Percentiles rank a stretch among this genome's conserved stretches.
These are phyloP conservation scores for Chrysoporthe cubensis DNA, from an alignment of 2,329 filamentous ascomycete species.

Conservation along the genomic window DNA sequence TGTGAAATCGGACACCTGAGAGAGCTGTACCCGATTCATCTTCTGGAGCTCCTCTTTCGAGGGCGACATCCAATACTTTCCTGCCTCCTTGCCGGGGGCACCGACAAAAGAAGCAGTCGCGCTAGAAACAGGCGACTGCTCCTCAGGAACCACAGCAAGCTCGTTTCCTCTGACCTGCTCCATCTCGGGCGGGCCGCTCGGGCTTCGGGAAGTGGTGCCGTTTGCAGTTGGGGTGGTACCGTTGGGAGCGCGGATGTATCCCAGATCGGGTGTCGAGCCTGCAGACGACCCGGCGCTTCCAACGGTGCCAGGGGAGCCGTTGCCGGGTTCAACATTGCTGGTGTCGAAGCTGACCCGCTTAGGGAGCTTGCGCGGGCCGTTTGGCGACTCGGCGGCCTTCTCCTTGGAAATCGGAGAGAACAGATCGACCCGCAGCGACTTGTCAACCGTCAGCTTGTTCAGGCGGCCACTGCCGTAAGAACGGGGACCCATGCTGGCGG, in stretches of 20 bases:
- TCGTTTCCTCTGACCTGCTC: constrained; percentile 75
- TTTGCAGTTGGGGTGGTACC: constrained; percentile 48
- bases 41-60: constrained; percentile 72
- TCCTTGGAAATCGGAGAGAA: constrained; percentile 64
- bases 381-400: constrained; percentile 43
- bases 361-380: constrained; percentile 61
- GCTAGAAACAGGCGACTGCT: constrained; percentile 50
- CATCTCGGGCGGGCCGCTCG: constrained; percentile 55
- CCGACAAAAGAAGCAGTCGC: constrained; percentile 54
- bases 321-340: constrained; percentile 52
- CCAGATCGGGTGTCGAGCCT: constrained; percentile 58
- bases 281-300: constrained; percentile 46
- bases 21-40: constrained; percentile 80
- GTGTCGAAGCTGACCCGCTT: constrained; percentile 95
- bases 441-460: constrained; percentile 92
- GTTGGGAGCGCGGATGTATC: constrained; percentile 59
- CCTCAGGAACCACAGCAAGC: constrained; percentile 78
- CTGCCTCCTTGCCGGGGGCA: constrained; percentile 37
- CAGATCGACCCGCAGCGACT: constrained; percentile 75
- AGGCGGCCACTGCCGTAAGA: constrained; percentile 71
- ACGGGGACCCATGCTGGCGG: constrained; percentile 65
- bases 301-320: constrained; percentile 40
- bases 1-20: constrained; percentile 73
- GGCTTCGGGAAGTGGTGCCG: constrained; percentile 42
- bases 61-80: constrained; percentile 81